These are phyloP conservation scores for Heterobasidion irregulare DNA, from an alignment of 1,284 basidiomycete genomes.

Conservation along the genomic window DNA sequence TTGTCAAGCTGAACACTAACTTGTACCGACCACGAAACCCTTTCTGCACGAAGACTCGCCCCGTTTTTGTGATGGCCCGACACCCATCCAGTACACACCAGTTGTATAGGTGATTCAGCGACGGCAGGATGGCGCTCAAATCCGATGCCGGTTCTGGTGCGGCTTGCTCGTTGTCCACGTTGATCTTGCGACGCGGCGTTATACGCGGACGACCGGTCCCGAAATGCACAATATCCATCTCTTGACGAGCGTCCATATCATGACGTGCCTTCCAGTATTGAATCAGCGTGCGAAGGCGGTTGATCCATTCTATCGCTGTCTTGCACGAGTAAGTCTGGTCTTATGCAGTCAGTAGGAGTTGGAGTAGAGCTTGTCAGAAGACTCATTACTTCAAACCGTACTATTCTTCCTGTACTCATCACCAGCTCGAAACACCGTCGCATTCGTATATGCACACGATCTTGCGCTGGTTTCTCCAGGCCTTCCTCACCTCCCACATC, in stretches of 20 bases:
- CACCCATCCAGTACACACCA: conserved; percentile 78
- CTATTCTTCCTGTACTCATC: conserved; percentile 56
- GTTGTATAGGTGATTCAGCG: conserved; percentile 60
- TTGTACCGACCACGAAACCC: conserved; percentile 64
- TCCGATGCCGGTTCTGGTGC: conserved; percentile 43
- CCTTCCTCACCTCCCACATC: conserved; percentile 65
- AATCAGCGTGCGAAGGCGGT: conserved; percentile 56
- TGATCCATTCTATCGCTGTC: conserved; percentile 73
- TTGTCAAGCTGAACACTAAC: conserved; percentile 31
- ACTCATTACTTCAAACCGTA: conserved; percentile 64
- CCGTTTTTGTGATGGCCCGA: conserved; percentile 60
- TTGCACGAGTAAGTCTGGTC: conserved; percentile 51
- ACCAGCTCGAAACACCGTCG: conserved; percentile 73
- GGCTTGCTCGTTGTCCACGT: conserved; percentile 26
- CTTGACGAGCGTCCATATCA: conserved; percentile 59
- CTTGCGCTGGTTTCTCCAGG: conserved; percentile 26
- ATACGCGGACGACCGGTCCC: conserved; percentile 40
- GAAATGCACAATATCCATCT: conserved; percentile 68
- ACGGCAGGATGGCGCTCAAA: conserved; percentile 41
- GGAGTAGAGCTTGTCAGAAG: neutral
- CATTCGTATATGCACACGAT: conserved; percentile 46
- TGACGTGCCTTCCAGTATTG: conserved; percentile 74
- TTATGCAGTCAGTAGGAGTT: conserved; percentile 5
- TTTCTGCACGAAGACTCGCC: conserved; percentile 60
- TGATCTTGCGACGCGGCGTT: conserved; percentile 42